Evolutionary conservation across 2,329 filamentous ascomycete genomes (phyloP).

Genomic region (Aspergillus ustus): DNA sequence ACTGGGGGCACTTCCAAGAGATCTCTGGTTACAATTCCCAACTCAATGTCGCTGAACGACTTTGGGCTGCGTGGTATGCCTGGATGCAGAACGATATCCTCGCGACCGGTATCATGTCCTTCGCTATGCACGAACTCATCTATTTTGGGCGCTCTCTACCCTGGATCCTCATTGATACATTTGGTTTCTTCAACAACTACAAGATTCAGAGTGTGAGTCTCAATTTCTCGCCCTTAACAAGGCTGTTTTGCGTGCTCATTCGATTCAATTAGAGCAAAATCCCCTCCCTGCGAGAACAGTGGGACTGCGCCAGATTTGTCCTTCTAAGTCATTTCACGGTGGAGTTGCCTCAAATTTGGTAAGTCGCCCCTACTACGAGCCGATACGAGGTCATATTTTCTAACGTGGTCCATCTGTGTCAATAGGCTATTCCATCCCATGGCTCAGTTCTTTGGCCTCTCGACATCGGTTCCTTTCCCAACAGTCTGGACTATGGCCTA

Average conservation of each 20-base stretch:
- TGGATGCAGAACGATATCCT: conserved; percentile 98
- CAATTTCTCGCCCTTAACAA: too few relatives aligned
- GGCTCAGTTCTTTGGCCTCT: conserved; percentile 88
- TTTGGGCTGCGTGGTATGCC: conserved; percentile 96
- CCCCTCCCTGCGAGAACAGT: conserved; percentile 90
- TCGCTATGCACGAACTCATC: conserved; percentile 88
- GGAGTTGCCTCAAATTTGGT: conserved; percentile 97
- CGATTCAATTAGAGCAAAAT: conserved; percentile 68
- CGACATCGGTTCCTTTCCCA: conserved; percentile 88
- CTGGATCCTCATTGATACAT: conserved; percentile 88
- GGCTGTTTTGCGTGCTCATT: too few relatives aligned
- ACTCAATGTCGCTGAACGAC: conserved; percentile 81
- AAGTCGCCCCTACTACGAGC: conserved; percentile 20
- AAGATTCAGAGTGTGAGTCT: conserved; percentile 83
- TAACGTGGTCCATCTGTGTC: not conserved
- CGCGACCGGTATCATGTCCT: conserved; percentile 97
- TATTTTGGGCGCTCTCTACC: conserved; percentile 93
- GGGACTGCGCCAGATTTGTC: conserved; percentile 89
- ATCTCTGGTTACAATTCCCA: conserved; percentile 77
- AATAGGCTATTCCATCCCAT: conserved; percentile 89
- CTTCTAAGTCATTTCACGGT: conserved; percentile 96
- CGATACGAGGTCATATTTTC: not conserved
- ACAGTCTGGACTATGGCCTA: conserved; percentile 81
- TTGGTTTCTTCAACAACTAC: conserved; percentile 87
- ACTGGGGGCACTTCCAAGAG: conserved; percentile 69